Evolutionary conservation across 2,329 filamentous ascomycete genomes (phyloP).

Genomic region (Aureobasidium mangrovei): DNA sequence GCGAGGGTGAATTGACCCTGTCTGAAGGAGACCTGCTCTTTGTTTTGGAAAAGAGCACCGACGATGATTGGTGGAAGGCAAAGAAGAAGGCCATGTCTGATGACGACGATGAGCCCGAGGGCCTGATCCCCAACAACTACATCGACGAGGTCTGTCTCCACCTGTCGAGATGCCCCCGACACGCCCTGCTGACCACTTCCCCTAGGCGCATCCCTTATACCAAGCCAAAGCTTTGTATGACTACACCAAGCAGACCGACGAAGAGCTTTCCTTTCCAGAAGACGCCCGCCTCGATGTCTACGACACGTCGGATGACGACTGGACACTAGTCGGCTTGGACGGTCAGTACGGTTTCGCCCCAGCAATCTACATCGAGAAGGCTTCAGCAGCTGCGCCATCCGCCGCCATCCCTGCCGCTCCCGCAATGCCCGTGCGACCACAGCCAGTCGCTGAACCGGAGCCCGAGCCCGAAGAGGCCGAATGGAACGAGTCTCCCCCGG

Average conservation of each 20-base stretch:
- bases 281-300: slow-evolving; percentile 76
- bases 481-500: slow-evolving; percentile 36
- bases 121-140: slow-evolving; percentile 89
- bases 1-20: slow-evolving; percentile 76
- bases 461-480: slow-evolving; percentile 29
- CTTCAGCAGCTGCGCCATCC: slow-evolving; percentile 41
- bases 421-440: slow-evolving; percentile 32
- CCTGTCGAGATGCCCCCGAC: neutral
- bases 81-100: slow-evolving; percentile 75
- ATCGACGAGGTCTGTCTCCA: slow-evolving; percentile 67
- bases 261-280: slow-evolving; percentile 92
- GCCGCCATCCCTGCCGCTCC: slow-evolving; percentile 31
- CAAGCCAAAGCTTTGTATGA: slow-evolving; percentile 93
- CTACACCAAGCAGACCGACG: slow-evolving; percentile 92
- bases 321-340: slow-evolving; percentile 82
- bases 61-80: slow-evolving; percentile 87
- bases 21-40: slow-evolving; percentile 82
- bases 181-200: slow-evolving; percentile 2
- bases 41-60: slow-evolving; percentile 67
- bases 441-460: slow-evolving; percentile 28
- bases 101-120: slow-evolving; percentile 84
- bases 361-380: slow-evolving; percentile 85
- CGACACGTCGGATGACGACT: slow-evolving; percentile 87
- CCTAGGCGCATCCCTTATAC: slow-evolving; percentile 54
- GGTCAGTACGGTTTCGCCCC: slow-evolving; percentile 90